Base-by-base conservation (phyloP, 331 rosid genomes). In the Prunus yedoensis region DNA sequence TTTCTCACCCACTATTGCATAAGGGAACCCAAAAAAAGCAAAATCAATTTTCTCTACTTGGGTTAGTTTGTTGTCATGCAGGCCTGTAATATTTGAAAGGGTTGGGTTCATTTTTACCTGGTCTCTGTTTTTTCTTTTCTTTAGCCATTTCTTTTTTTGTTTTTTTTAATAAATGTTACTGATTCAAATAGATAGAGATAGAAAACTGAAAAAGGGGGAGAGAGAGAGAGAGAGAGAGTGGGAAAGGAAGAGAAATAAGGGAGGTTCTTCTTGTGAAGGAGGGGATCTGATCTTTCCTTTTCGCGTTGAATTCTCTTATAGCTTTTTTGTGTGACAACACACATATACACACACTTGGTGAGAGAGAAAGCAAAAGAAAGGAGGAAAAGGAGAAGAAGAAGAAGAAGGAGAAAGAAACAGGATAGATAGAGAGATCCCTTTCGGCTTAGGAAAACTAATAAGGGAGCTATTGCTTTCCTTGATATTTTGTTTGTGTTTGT, bases 231-330 rank as follows among this genome's bases (percentile, higher is more conserved):
- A 58, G 28, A 73, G 74, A 47, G 59, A 74, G 54, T 38, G 66
- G 50, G 66, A 23, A 38, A 9, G 62, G 11, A 49, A 59, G 65
- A 41, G 62, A 52, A 52, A 57, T 25, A 74, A 79, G 54, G 66
- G 82, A 65, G 79, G 70, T 81, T 84, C 71, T 81, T 84, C 71
- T 70, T 79, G 78, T 79, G 89, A 83, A 74, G 81, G 66, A 76
- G 64, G 80, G 89, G 91, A 87, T 88, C 91, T 76, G 79, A 75
- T 78, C 74, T 87, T 70, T 85, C 86, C 83, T 87, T 89, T 82
- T 88, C 83, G 88, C 87, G 87, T 89, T 89, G 94, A 86, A 91
- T 87, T 87, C 74, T 53, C 74, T 5, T 61, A 6, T 16, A 23
- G 57, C 75, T 74, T 85, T 38, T 50, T 63, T 65, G 64, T 70